Base-by-base conservation (phyloP, 805 yeast genomes). In the Saccharomycopsis amapae region DNA sequence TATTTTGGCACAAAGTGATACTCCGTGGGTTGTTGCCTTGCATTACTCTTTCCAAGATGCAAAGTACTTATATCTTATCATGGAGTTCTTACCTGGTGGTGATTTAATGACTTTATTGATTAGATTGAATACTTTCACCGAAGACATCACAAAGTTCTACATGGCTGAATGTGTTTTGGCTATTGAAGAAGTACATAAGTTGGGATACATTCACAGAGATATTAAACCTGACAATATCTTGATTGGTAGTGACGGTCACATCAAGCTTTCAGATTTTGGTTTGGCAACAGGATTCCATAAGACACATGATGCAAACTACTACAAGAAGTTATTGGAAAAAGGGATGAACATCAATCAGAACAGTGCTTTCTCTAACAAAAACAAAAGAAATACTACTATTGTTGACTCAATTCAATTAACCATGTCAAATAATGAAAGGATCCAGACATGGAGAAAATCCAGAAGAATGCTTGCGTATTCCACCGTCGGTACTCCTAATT, bases 101-200 rank as follows among this genome's bases (percentile, higher is more conserved):
- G 94, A 84, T 60, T 65, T 84, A 56, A 88, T 88, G 97, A 88
- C 96, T 1, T 87, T 89, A 96, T 73, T 88, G 57, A 88, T 88
- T 62, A 81, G 90, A 65, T 87, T 95, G 85, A 95, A 88, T 60
- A 81, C 87, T 28, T 88, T 88, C 60, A 82, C 95, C 2, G 97
- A 88, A 61, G 97, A 88, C 62, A 87, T 88, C 44, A 88, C 88
- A 40, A 71, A 96, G 53, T 88, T 88, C 62, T 88, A 89, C 64
- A 87, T 88, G 81, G 96, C 97, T 1, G 97, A 88, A 63, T 88
- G 96, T 71, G 95, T 88, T 9, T 71, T 89, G 58, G 96, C 96
- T 2, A 88, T 88, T 50, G 96, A 89, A 60, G 96, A 95, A 4
- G 81, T 88, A 55, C 97, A 88, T 65, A 85, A 85, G 62, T 70